phyloP scores from a whole-genome alignment of 805 yeast species.

The Tetrapisispora taiwanensis region DNA sequence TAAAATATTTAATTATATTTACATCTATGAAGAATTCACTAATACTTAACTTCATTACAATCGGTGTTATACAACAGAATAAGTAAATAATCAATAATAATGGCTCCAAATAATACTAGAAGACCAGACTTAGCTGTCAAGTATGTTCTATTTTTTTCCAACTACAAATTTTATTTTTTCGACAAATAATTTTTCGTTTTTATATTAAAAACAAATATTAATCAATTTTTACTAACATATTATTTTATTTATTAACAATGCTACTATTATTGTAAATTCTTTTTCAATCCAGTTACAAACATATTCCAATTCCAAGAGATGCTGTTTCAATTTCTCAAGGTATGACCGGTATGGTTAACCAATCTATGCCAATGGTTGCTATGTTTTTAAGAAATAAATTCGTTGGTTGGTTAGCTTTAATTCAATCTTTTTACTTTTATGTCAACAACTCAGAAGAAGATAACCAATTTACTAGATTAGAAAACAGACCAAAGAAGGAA shows the following conservation, averaged over 20 bases:
- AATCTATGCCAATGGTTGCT: constrained; percentile 59
- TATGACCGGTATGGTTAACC: constrained; percentile 31
- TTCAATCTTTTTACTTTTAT: constrained; percentile 36
- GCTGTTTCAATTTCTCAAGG: constrained; percentile 38
- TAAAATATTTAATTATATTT: too few species aligned
- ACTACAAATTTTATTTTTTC: too few species aligned
- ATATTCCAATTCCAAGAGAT: constrained; percentile 39
- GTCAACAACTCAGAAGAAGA: constrained; percentile 14
- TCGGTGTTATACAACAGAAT: too few species aligned
- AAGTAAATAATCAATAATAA: neutral
- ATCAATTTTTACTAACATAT: constrained; percentile 14
- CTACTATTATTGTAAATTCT: neutral
- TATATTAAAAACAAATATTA: too few species aligned
- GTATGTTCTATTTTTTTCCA: constrained; percentile 17
- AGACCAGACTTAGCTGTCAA: constrained; percentile 31
- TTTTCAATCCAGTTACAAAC: constrained; percentile 29
- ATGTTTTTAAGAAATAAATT: constrained; percentile 45
- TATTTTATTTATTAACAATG: too few species aligned
- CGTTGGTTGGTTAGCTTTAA: constrained; percentile 41
- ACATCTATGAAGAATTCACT: too few species aligned
- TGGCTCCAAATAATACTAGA: constrained; percentile 24
- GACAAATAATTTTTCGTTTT: too few species aligned
- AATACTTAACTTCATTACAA: too few species aligned
- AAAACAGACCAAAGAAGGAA: constrained; percentile 17
- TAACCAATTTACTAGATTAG: constrained; percentile 27